Evolutionary conservation across 305 asterid species (phyloP), one percentile per base, ranked within the genome.

Genomic region (Ruellia speciosa): DNA sequence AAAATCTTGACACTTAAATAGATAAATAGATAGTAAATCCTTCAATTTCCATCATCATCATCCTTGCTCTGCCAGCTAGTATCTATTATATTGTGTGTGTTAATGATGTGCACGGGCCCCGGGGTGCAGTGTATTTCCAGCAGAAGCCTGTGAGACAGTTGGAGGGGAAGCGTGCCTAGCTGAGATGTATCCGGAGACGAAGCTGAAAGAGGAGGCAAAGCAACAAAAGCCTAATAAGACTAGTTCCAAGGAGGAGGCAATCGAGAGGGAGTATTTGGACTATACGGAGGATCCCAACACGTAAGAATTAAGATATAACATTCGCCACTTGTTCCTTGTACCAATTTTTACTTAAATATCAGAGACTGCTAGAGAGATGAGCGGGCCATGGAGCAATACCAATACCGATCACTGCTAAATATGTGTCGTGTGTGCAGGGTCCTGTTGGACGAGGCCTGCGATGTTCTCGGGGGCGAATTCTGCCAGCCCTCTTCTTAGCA

Each of bases 71-170:
- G n/a, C n/a, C n/a, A n/a, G n/a, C n/a, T n/a, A n/a, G n/a, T n/a
- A n/a, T n/a, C n/a, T n/a, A n/a, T n/a, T n/a, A n/a, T n/a, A n/a
- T n/a, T n/a, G n/a, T n/a, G n/a, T n/a, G n/a, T n/a, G n/a, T n/a
- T n/a, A n/a, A n/a, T n/a, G n/a, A n/a, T n/a, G n/a, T n/a, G n/a
- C n/a, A n/a, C n/a, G n/a, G n/a, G n/a, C n/a, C n/a, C n/a, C n/a
- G n/a, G 31, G 31, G 31, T 24, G 54, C 33, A 78, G 80, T 14
- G 79, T 75, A 11, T 78, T 78, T 49, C 84, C 76, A n/a, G 78
- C 78, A 49, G 84, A 78, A 67, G 80, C 84, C 14, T 78, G 84
- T 31, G 81, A 78, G 35, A 75, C 77, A 34, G 59, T 70, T 0
- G 81, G 79, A 0, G 81, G 77, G 72, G 81, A 78, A 3, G 45